Percentiles rank a stretch among this genome's conserved stretches.
Evolutionary conservation across 2,329 filamentous ascomycete species (phyloP).

Genomic region (Fusarium stilboides): DNA sequence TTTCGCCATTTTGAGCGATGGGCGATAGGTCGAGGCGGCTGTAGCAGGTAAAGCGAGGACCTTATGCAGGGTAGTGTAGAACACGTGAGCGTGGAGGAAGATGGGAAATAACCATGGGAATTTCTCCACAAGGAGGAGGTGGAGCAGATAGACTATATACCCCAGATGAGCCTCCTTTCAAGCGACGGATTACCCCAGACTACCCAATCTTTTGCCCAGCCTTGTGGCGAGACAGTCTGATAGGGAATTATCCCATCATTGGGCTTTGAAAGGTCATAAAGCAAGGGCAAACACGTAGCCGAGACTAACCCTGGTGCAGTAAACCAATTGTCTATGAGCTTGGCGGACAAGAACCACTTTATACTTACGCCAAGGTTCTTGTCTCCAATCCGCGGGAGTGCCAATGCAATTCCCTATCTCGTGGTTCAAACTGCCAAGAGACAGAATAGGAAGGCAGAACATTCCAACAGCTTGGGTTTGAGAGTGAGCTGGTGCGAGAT

Average conservation of each 20-base stretch:
- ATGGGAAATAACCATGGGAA: conserved; percentile 9
- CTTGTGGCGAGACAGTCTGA: neutral
- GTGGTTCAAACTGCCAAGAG: conserved; percentile 37
- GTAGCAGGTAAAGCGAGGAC: neutral
- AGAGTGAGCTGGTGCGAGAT: no score
- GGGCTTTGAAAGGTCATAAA: neutral
- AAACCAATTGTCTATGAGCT: conserved; percentile 24
- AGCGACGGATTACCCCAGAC: conserved; percentile 8
- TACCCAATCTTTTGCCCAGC: conserved; percentile 2
- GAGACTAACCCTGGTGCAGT: conserved; percentile 14
- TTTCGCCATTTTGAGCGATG: conserved; percentile 37
- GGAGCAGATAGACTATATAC: conserved; percentile 26
- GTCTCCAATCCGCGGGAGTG: conserved; percentile 27
- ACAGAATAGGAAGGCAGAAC: conserved; percentile 31
- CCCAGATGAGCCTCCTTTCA: neutral
- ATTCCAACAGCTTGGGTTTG: neutral
- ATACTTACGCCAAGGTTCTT: conserved; percentile 35
- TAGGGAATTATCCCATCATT: conserved; percentile 1
- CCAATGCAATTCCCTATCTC: conserved; percentile 33
- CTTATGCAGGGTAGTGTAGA: neutral
- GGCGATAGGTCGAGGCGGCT: neutral
- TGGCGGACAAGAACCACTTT: conserved; percentile 31
- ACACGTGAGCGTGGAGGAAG: neutral
- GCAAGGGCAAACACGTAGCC: conserved; percentile 18
- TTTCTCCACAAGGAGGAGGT: conserved; percentile 24